Evolutionary conservation across 2,329 filamentous ascomycete genomes (phyloP).

Genomic region (Nigrospora osmanthi): DNA sequence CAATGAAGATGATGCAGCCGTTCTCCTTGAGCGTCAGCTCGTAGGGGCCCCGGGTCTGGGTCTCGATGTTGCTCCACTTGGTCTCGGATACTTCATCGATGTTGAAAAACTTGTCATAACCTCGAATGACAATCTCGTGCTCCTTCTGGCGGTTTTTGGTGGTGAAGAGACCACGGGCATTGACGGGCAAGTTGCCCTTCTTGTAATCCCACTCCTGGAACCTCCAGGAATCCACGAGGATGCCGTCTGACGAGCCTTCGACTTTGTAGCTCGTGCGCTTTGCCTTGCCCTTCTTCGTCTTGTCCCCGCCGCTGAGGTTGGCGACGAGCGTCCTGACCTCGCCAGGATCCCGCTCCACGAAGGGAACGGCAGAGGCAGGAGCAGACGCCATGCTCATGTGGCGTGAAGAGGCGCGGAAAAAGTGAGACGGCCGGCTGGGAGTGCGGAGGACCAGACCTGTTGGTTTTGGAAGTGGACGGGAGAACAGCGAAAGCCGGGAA

Average conservation of each 20-base stretch:
- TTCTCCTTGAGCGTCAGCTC: conserved; percentile 97
- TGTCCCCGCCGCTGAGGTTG: conserved; percentile 52
- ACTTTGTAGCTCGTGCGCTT: conserved; percentile 76
- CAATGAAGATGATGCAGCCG: conserved; percentile 98
- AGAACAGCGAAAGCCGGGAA: no score
- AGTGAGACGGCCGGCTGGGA: background rate
- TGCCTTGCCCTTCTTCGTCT: conserved; percentile 52
- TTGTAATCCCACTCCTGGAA: conserved; percentile 98
- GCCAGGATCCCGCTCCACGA: conserved; percentile 59
- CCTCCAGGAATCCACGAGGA: conserved; percentile 82
- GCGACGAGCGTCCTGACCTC: conserved; percentile 60
- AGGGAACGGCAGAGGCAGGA: conserved; percentile 33
- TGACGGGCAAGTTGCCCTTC: conserved; percentile 74
- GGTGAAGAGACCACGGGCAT: conserved; percentile 93
- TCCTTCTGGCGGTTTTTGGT: conserved; percentile 55
- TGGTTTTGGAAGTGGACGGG: no score
- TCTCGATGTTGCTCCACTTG: conserved; percentile 71
- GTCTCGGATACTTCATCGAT: conserved; percentile 74
- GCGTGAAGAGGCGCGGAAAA: background rate
- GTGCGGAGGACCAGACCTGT: no score
- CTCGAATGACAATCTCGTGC: conserved; percentile 75
- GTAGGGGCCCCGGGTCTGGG: conserved; percentile 76
- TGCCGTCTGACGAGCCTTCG: conserved; percentile 49
- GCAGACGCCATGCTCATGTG: background rate
- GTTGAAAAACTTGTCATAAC: conserved; percentile 99